Base-by-base conservation (phyloP, 306 rosid genomes). In the Alnus rubra region DNA sequence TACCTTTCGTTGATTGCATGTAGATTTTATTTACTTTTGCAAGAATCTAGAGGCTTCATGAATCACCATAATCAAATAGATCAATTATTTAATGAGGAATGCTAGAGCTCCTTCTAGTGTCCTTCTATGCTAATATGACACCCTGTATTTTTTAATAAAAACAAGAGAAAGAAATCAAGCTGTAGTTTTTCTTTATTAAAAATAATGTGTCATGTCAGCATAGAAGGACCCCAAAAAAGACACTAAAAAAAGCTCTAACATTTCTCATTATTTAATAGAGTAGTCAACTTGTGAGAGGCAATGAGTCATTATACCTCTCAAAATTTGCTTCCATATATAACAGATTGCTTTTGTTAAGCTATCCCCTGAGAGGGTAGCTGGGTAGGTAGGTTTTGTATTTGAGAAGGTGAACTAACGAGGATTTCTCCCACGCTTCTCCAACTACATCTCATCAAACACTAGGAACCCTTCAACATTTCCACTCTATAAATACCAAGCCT, bases 371-470 rank as follows among this genome's bases (percentile, higher is more conserved):
- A 35, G 44, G 15, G 44, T n/a, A 28, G 78, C 59, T 60, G 44
- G 15, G 44, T n/a, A 28, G 78, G 71, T 60, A 60, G 71, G 78
- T 59, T 33, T 33, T 18, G 23, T 39, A 35, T 39, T 45, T 53
- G 74, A 70, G 78, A 62, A 60, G 78, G 71, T 82, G 75, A 82
- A 77, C 85, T 62, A 63, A 77, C 64, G 4, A 2, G 45, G 9
- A 71, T 3, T 44, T 35, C n/a, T 23, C 39, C 47, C 55, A 23
- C 23, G 35, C 53, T 44, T 70, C 39, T 42, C 71, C 71, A 70
- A 78, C 70, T 13, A 78, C 76, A 78, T 82, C 70, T 69, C 79
- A 78, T 78, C 86, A 73, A 78, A 67, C 82, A 44, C 71, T 39
- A 47, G 49, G 39, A 28, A 35, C 63, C 1, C 48, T 37, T 60